Evolutionary conservation across 2,329 filamentous ascomycete genomes (phyloP).

Genomic region (Botrytis fragariae): DNA sequence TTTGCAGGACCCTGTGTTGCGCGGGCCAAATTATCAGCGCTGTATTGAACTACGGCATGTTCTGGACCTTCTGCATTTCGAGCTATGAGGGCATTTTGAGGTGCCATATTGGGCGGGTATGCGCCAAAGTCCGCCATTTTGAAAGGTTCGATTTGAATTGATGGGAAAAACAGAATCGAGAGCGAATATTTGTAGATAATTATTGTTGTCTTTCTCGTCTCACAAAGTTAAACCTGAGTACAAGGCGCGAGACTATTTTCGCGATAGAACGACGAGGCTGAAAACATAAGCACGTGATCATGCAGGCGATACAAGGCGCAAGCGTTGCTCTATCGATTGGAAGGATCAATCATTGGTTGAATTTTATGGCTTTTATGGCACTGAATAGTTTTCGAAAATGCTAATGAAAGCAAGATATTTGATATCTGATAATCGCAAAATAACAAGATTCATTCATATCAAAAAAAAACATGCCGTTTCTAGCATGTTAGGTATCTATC

Average conservation of each 20-base stretch:
- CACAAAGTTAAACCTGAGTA: conserved; percentile 3
- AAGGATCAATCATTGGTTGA: background rate
- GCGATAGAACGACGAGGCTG: conserved; percentile 5
- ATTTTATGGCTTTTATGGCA: too few relatives aligned
- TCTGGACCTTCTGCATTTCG: conserved; percentile 54
- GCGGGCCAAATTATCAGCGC: conserved; percentile 69
- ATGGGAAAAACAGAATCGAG: background rate
- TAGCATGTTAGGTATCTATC: conserved; percentile 18
- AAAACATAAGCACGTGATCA: background rate
- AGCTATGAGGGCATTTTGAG: conserved; percentile 61
- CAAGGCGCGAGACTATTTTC: conserved; percentile 14
- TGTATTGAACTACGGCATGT: conserved; percentile 62
- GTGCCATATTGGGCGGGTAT: conserved; percentile 65
- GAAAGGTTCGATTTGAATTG: background rate
- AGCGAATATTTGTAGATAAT: background rate
- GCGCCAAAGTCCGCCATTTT: conserved; percentile 61
- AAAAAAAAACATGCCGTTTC: conserved; percentile 7
- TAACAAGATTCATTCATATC: conserved; percentile 11
- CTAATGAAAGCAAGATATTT: background rate
- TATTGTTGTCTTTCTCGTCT: background rate
- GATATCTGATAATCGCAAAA: background rate
- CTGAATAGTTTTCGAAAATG: background rate
- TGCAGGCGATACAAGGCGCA: background rate
- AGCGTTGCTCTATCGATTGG: background rate
- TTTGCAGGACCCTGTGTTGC: conserved; percentile 68